Base-by-base conservation (phyloP, 1,139 yeast genomes). In the Casaregolazyma suthepensis region DNA sequence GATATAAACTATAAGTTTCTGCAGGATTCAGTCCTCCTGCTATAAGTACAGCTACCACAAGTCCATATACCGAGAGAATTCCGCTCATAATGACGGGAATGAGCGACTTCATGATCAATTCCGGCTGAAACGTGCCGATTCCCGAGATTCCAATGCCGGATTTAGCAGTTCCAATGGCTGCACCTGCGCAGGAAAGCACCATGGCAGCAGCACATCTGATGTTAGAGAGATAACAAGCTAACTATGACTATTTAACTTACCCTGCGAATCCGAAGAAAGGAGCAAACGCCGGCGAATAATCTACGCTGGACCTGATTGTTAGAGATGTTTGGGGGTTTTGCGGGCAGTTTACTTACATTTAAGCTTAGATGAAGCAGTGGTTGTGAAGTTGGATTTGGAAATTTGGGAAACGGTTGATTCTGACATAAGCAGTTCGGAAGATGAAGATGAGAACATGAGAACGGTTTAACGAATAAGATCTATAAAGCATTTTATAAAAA, bases 81-180 rank as follows among this genome's bases (percentile, higher is more conserved):
- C 99, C 99, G 61, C 96, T 86, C 98, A 93, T 91, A 62, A 93
- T 96, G 55, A 93, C 98, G 18, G 98, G 98, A 63, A 93, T 57
- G 48, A 65, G 60, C 23, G 66, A 57, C 64, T 64, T 68, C 66
- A 71, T 69, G 57, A 71, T 65, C 59, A 71, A 81, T 71, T 91
- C 98, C 61, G 97, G 97, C 82, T 96, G 85, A 71, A 91, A 81
- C 57, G 91, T 96, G 77, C 96, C 89, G 63, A 96, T 89, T 72
- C 96, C 98, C 77, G 96, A 87, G 69, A 93, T 94, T 78, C 99
- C 99, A 62, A 94, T 87, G 57, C 99, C 99, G 46, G 96, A 88
- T 74, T 94, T 94, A 61, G 98, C 98, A 13, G 99, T 93, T 53
- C 99, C 99, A 62, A 90, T 85, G 58, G 98, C 97, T 26, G 99